A percentile compares a stretch with the other conserved stretches of the same genome.
These are phyloP conservation scores for Apiotrichum montevideense DNA, from an alignment of 1,284 basidiomycete genomes.

Conservation along the genomic window DNA sequence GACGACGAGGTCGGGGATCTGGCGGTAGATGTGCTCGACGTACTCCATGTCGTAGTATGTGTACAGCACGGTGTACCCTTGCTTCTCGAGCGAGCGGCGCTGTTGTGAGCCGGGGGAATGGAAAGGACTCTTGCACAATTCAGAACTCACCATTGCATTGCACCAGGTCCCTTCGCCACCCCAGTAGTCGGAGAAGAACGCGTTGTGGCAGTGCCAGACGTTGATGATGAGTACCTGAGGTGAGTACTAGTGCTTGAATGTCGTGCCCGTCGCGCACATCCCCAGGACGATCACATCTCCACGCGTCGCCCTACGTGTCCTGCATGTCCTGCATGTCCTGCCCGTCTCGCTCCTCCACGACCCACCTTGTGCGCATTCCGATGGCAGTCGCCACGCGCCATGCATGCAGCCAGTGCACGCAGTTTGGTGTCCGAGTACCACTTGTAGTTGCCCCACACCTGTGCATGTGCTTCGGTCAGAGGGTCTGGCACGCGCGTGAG, in stretches of 20 bases:
- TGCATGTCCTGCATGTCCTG: too few relatives aligned
- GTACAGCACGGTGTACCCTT: constrained; percentile 4
- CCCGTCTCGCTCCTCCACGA: too few relatives aligned
- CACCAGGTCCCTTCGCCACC: constrained; percentile 7
- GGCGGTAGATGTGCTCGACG: constrained; percentile 1
- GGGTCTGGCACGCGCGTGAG: background rate
- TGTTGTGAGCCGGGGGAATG: background rate
- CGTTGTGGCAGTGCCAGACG: constrained; percentile 3
- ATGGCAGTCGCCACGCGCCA: constrained; percentile 6
- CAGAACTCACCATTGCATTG: constrained; percentile 1
- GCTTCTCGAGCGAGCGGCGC: background rate
- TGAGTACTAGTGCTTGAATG: background rate
- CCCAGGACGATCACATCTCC: too few relatives aligned
- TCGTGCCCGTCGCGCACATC: too few relatives aligned
- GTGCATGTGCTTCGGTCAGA: background rate
- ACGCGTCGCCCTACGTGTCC: too few relatives aligned
- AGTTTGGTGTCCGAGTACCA: constrained; percentile 17
- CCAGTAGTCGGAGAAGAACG: constrained; percentile 2
- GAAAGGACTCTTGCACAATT: background rate
- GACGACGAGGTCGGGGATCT: constrained; percentile 3
- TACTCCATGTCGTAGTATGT: background rate
- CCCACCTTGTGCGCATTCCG: constrained; percentile 3
- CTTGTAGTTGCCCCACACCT: constrained; percentile 8
- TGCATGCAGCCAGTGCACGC: constrained; percentile 10
- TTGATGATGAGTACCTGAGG: constrained; percentile 7